phyloP scores from a whole-genome alignment of 2,329 filamentous ascomycete species.

The Gaeumannomyces tritici region DNA sequence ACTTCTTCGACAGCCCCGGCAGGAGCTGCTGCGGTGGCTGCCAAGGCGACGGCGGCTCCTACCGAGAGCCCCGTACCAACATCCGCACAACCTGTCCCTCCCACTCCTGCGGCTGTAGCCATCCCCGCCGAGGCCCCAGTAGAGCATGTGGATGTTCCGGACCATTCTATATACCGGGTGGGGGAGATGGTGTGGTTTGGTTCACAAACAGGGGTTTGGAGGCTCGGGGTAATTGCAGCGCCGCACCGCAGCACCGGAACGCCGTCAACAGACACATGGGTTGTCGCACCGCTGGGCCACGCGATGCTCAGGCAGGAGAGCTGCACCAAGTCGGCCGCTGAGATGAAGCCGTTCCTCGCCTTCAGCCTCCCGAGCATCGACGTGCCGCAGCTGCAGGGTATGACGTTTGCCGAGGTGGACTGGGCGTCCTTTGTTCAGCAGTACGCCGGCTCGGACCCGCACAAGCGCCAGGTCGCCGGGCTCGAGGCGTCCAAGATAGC shows the following conservation, averaged over 20 bases:
- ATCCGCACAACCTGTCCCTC: constrained; percentile 1
- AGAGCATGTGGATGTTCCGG: neutral
- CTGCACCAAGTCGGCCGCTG: constrained; percentile 11
- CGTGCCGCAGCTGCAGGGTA: constrained; percentile 13
- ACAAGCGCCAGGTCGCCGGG: constrained; percentile 15
- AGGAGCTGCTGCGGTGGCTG: neutral
- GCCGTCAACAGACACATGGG: constrained; percentile 11
- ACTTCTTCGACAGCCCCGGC: neutral
- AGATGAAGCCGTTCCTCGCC: constrained; percentile 26
- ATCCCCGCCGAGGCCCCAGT: neutral
- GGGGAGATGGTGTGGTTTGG: constrained; percentile 26
- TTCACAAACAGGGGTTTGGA: constrained; percentile 19
- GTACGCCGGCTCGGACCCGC: constrained; percentile 6
- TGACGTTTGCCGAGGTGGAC: constrained; percentile 17
- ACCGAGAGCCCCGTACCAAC: neutral
- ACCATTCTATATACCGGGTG: constrained; percentile 17
- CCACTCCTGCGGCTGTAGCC: neutral
- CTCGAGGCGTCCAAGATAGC: constrained; percentile 27
- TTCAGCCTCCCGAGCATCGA: constrained; percentile 23
- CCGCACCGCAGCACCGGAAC: constrained; percentile 7
- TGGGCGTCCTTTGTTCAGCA: constrained; percentile 16
- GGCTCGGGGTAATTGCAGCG: constrained; percentile 20
- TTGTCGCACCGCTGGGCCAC: constrained; percentile 21
- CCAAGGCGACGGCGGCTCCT: constrained; percentile 1
- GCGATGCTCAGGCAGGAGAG: constrained; percentile 11